These are phyloP conservation scores for Acanthamoeba lenticulata DNA, from an alignment of 208 protist genomes.

Conservation along the genomic window DNA sequence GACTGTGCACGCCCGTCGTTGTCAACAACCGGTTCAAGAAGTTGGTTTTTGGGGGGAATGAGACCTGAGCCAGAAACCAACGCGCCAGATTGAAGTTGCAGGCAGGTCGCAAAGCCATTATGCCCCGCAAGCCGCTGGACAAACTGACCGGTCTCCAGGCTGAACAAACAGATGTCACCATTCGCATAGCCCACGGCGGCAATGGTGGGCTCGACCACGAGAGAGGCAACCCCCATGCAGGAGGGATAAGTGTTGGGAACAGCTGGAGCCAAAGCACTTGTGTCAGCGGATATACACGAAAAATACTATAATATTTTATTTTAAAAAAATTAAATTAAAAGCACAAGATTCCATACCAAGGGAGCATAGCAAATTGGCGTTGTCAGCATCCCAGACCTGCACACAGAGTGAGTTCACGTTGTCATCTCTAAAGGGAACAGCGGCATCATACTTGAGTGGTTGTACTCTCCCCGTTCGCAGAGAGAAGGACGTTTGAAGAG, in stretches of 20 bases:
- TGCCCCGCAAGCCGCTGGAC: not conserved
- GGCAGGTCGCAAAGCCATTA: not conserved
- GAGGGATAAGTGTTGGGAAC: too few relatives aligned
- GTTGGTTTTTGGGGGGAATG: too few relatives aligned
- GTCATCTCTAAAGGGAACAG: too few relatives aligned
- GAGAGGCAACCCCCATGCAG: too few relatives aligned
- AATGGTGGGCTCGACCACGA: not conserved
- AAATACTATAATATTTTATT: not conserved
- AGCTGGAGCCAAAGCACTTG: not conserved
- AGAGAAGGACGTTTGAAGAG: not conserved
- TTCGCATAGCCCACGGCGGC: not conserved
- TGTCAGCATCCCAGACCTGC: not conserved
- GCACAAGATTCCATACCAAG: not conserved
- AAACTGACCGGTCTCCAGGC: not conserved
- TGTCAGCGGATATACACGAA: not conserved
- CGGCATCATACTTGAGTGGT: too few relatives aligned
- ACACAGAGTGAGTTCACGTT: not conserved
- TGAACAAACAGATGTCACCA: not conserved
- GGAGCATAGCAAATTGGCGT: not conserved
- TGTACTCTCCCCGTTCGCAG: not conserved
- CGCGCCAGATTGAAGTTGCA: not conserved
- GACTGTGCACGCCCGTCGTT: too few relatives aligned
- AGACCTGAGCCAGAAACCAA: not conserved
- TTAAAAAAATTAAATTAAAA: too few relatives aligned
- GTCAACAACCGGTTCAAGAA: too few relatives aligned